phyloP scores from a whole-genome alignment of 2,329 filamentous ascomycete genomes.

The Didymella arachidicola region DNA sequence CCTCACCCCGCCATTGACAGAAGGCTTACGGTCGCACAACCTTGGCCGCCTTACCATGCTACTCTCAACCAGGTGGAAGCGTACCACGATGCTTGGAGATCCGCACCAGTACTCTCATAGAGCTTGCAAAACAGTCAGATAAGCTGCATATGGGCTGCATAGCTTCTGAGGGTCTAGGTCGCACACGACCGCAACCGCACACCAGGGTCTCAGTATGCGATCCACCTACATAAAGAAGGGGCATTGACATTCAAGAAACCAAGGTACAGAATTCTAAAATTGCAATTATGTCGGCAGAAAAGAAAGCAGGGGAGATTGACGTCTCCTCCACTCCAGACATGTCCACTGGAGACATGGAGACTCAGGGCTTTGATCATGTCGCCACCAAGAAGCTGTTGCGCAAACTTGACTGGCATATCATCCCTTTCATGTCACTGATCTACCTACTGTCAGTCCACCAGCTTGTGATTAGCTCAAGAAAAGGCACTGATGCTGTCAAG shows the following conservation, averaged over 20 bases:
- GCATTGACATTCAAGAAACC: background rate
- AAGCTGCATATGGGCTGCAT: constrained; percentile 15
- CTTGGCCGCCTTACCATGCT: constrained; percentile 13
- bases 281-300: constrained; percentile 23
- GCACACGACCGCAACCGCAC: constrained; percentile 1
- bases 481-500: constrained; percentile 23
- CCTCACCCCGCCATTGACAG: constrained; percentile 20
- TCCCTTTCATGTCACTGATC: constrained; percentile 67
- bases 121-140: constrained; percentile 5
- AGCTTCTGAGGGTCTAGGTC: constrained; percentile 7
- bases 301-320: constrained; percentile 14
- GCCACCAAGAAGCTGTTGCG: constrained; percentile 61
- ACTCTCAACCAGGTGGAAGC: constrained; percentile 15
- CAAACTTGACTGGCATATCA: constrained; percentile 63
- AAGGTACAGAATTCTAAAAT: background rate
- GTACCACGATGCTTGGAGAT: constrained; percentile 5
- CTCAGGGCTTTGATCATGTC: constrained; percentile 47
- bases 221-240: constrained; percentile 11
- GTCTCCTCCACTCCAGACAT: constrained; percentile 21
- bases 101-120: constrained; percentile 3
- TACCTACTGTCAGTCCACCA: constrained; percentile 56
- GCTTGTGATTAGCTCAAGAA: background rate
- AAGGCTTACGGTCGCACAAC: constrained; percentile 25
- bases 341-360: constrained; percentile 33
- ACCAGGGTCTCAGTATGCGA: constrained; percentile 7